Evolutionary conservation across 306 rosid genomes (phyloP).

Genomic region (Medicago lupulina): DNA sequence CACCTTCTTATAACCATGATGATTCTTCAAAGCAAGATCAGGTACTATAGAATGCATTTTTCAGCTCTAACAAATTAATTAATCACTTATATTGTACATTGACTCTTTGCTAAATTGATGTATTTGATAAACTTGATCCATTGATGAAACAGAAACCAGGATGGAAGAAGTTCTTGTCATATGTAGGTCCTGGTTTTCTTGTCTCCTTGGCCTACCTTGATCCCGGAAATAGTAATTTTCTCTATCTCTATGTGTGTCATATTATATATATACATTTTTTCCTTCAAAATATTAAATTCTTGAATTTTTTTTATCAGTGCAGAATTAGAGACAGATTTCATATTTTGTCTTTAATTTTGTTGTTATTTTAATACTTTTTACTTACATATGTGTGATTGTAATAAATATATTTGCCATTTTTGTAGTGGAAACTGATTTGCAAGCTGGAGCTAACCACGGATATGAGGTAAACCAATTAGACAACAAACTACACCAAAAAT

Average conservation of each 20-base stretch:
- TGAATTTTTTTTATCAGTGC: neutral
- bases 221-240: constrained; percentile 74
- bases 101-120: neutral
- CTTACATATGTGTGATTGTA: neutral
- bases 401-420: neutral
- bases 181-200: constrained; percentile 88
- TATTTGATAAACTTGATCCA: neutral
- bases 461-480: constrained; percentile 62
- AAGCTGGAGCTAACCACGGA: constrained; percentile 83
- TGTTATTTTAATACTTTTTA: neutral
- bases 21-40: constrained; percentile 26
- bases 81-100: neutral
- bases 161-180: constrained; percentile 69
- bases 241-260: neutral
- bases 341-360: neutral
- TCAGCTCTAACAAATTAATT: neutral
- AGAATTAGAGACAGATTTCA: neutral
- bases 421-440: constrained; percentile 95
- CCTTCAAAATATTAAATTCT: neutral
- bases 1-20: neutral
- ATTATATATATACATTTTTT: neutral
- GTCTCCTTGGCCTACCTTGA: constrained; percentile 94
- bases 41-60: constrained; percentile 39
- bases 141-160: constrained; percentile 56
- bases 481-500: neutral